phyloP scores from a whole-genome alignment of 306 rosid species.

The Geum urbanum region DNA sequence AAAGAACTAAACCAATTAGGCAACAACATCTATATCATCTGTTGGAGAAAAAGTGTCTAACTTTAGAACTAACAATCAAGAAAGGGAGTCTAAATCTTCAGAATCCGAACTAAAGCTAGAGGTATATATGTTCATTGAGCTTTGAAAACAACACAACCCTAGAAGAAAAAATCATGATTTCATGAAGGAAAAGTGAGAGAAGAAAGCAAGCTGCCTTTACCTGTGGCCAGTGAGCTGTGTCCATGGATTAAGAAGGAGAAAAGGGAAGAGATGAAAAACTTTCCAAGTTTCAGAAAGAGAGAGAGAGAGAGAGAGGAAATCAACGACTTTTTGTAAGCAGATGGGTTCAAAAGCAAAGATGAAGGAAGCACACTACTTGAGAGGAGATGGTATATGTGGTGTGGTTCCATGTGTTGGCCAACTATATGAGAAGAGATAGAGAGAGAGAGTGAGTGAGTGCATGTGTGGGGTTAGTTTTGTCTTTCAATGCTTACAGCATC shows the following conservation, averaged over 20 bases:
- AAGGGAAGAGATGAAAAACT: conserved; percentile 35
- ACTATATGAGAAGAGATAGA: conserved; percentile 44
- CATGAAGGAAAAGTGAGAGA: conserved; percentile 34
- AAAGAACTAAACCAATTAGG: conserved; percentile 30
- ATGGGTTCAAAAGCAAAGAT: conserved; percentile 54
- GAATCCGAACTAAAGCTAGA: conserved; percentile 15
- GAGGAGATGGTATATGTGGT: conserved; percentile 34
- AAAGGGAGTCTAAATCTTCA: conserved; percentile 23
- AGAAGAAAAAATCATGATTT: conserved; percentile 41
- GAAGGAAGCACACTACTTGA: conserved; percentile 40
- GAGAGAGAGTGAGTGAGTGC: conserved; percentile 15
- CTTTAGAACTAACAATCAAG: conserved; percentile 35
- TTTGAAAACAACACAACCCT: conserved; percentile 32
- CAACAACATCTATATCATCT: conserved; percentile 33
- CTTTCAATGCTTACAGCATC: conserved; percentile 16
- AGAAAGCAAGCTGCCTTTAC: conserved; percentile 41
- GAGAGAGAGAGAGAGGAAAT: conserved; percentile 24
- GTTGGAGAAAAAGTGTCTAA: conserved; percentile 19
- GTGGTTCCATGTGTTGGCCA: conserved; percentile 77
- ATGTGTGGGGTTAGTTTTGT: conserved; percentile 27
- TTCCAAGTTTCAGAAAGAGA: conserved; percentile 47
- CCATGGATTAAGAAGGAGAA: conserved; percentile 66
- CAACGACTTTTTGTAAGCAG: conserved; percentile 44
- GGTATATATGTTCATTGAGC: conserved; percentile 11
- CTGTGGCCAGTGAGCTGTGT: conserved; percentile 98